Evolutionary conservation across 495 filamentous ascomycete species (phyloP).

Genomic region (Xylaria acuta): DNA sequence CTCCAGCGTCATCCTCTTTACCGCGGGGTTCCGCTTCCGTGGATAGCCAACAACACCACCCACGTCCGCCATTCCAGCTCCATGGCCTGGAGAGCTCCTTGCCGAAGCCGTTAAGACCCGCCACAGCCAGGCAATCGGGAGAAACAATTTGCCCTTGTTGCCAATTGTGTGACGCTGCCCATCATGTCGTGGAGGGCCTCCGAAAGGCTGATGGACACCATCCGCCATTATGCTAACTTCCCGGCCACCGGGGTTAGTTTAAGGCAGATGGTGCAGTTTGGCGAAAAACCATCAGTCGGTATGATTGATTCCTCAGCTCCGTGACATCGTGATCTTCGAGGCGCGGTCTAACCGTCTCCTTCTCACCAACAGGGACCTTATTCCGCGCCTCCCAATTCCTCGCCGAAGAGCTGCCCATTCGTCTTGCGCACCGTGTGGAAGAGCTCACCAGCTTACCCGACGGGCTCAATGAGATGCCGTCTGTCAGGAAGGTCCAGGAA

Average conservation of each 20-base stretch:
- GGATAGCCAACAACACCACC: conserved; percentile 13
- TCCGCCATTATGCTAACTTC: conserved; percentile 97
- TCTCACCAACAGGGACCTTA: conserved; percentile 71
- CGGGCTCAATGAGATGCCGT: conserved; percentile 97
- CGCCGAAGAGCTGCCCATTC: conserved; percentile 96
- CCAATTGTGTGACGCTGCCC: conserved; percentile 29
- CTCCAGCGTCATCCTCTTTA: conserved; percentile 20
- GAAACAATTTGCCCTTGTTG: conserved; percentile 9
- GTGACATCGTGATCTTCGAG: conserved; percentile 24
- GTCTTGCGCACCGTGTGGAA: conserved; percentile 92
- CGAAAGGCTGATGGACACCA: conserved; percentile 93
- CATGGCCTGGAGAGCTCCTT: conserved; percentile 27
- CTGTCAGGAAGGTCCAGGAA: conserved; percentile 90
- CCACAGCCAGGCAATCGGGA: conserved; percentile 7
- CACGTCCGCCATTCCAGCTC: conserved; percentile 8
- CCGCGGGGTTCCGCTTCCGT: conserved; percentile 25
- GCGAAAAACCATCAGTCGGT: conserved; percentile 88
- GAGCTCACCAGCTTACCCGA: conserved; percentile 93
- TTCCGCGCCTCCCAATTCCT: conserved; percentile 98
- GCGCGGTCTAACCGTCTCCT: conserved; percentile 29
- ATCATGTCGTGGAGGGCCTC: conserved; percentile 88
- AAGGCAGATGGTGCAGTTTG: conserved; percentile 99
- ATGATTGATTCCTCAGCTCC: conserved; percentile 37
- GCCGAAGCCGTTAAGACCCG: conserved; percentile 17
- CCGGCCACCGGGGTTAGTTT: conserved; percentile 96